A percentile compares a stretch with the other conserved stretches of the same genome.
Conservation (phyloP, 2,329 filamentous ascomycete species). For the Cordyceps militaris region DNA sequence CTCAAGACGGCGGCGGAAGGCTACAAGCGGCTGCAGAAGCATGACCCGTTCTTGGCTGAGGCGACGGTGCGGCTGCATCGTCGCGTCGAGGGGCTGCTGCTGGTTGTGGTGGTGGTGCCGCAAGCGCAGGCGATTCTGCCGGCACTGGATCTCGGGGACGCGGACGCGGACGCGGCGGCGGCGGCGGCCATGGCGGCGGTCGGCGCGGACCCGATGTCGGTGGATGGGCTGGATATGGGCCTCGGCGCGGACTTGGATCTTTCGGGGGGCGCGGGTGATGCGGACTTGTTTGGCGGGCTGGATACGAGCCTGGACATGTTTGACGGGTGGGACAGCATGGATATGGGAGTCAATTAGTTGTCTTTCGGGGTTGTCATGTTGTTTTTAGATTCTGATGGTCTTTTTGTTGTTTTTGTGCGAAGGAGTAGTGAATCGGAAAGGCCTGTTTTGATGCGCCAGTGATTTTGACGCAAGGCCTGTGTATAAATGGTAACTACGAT, state of each 20-base stretch:
- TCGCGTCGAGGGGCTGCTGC: constrained; percentile 59
- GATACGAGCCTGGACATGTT: constrained; percentile 40
- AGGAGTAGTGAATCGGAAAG: too few relatives aligned
- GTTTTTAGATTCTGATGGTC: not conserved
- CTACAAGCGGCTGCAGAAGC: constrained; percentile 48
- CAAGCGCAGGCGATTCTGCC: constrained; percentile 36
- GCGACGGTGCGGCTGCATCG: constrained; percentile 56
- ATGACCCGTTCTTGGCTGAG: constrained; percentile 52
- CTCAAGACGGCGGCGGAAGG: constrained; percentile 52
- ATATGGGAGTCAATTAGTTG: constrained; percentile 17
- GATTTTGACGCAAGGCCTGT: too few relatives aligned
- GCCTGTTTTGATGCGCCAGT: not conserved
- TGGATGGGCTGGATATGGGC: constrained; percentile 34
- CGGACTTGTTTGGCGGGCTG: constrained; percentile 32
- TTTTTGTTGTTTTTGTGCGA: not conserved
- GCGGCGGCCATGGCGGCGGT: constrained; percentile 12
- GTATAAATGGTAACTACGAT: too few relatives aligned
- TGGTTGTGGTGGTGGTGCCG: constrained; percentile 44
- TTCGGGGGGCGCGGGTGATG: constrained; percentile 30
- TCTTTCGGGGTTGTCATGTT: not conserved
- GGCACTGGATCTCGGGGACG: constrained; percentile 25
- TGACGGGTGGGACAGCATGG: constrained; percentile 32
- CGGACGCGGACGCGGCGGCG: constrained; percentile 27
- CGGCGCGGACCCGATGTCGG: constrained; percentile 35
- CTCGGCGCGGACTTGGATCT: constrained; percentile 23